Evolutionary conservation across 495 filamentous ascomycete species (phyloP), one percentile per base, ranked within the genome.

Genomic region (Trichoderma virens): DNA sequence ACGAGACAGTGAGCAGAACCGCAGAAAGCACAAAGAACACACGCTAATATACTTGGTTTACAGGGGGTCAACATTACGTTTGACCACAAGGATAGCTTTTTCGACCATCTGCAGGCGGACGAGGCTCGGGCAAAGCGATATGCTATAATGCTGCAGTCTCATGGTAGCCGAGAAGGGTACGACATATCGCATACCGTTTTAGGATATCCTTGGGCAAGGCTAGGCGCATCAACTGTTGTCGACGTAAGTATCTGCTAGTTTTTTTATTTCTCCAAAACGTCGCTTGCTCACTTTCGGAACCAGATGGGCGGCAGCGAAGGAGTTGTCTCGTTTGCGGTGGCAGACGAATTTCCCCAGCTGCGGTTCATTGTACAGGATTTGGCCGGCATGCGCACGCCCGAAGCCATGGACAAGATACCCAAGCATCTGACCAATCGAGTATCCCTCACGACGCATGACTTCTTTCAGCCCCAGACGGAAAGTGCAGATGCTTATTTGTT

Each of bases 401-500:
- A 51, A 8, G n/a, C 23, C 16, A 9, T n/a, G 1, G 20, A 25
- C n/a, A 51, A 25, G n/a, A 51, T 51, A 2, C 45, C 45, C 0
- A 0, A 4, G n/a, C 45, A 51, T 25, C 45, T 51, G 18, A 2
- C 45, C 45, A 9, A 51, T 25, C 45, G 16, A 7, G 9, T 51
- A 51, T 51, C n/a, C 20, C 45, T 51, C 45, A 51, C 45, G n/a
- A 25, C 20, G 20, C 45, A 51, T 20, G 45, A 51, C 45, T 51
- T 51, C 45, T 51, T 51, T 20, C 45, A 51, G 45, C 45, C 45
- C 8, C 45, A 51, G 20, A 51, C 45, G 4, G 45, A 51, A n/a
- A 25, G 8, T 1, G 45, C 14, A 2, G 45, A 51, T 73, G 79
- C 83, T 0, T 86, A 85, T 69, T 77, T 82, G 69, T 80, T 83